Percentiles rank a stretch among this genome's conserved stretches.
Conservation (phyloP, 768 basidiomycete species). For the Lepiota brunneoincarnata region DNA sequence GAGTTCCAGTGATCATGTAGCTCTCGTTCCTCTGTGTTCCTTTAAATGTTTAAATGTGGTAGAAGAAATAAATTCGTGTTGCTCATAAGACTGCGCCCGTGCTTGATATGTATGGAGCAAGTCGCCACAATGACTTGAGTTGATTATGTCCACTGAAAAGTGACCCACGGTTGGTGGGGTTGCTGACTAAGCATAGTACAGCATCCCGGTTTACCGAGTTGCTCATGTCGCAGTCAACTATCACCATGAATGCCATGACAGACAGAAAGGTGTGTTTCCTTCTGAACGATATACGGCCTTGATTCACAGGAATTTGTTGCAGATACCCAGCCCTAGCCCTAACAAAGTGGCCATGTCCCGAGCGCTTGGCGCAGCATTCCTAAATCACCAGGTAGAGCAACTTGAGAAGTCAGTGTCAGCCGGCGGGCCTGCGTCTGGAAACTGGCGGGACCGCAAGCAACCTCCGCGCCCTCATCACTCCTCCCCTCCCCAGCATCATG, state of each 20-base stretch:
- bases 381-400: conserved; percentile 85
- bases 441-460: conserved; percentile 55
- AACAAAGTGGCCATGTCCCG: conserved; percentile 82
- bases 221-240: conserved; percentile 9
- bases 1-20: conserved; percentile 14
- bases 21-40: too few species aligned
- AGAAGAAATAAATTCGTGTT: too few species aligned
- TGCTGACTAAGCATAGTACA: conserved; percentile 13
- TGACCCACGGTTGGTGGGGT: conserved; percentile 1
- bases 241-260: conserved; percentile 22
- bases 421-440: conserved; percentile 48
- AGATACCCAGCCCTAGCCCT: conserved; percentile 28
- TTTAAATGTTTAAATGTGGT: too few species aligned
- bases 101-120: too few species aligned
- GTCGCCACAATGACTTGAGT: too few species aligned
- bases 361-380: conserved; percentile 83
- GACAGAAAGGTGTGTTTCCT: conserved; percentile 25
- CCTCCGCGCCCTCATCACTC: conserved; percentile 14
- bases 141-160: too few species aligned
- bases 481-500: conserved; percentile 16
- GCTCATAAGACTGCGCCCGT: too few species aligned
- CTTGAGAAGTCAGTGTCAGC: conserved; percentile 71
- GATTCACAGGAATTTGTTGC: not conserved
- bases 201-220: conserved; percentile 4
- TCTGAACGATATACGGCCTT: not conserved